phyloP scores from a whole-genome alignment of 768 basidiomycete species.

The Boletellus ananas region DNA sequence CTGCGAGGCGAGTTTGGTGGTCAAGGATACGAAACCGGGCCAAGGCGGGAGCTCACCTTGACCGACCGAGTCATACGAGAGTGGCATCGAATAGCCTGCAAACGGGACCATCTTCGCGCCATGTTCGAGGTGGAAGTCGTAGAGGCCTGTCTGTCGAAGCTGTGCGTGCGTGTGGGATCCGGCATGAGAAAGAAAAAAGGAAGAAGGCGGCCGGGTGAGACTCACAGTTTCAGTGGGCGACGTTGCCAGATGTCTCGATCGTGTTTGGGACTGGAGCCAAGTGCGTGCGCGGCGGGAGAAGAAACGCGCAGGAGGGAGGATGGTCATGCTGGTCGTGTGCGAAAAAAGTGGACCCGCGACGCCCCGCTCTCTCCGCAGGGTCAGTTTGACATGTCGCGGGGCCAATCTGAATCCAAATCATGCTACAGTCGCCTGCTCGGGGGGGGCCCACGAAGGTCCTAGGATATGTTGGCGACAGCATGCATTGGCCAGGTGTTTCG shows the following conservation, averaged over 20 bases:
- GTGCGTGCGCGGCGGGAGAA: neutral
- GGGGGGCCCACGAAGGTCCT: neutral
- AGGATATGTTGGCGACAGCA: neutral
- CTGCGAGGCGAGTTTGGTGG: slow-evolving; percentile 37
- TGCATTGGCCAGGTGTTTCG: too few relatives aligned
- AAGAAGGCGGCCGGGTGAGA: neutral
- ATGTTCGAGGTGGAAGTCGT: slow-evolving; percentile 82
- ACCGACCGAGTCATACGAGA: slow-evolving; percentile 77
- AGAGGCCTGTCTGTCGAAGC: slow-evolving; percentile 68
- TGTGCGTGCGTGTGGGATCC: slow-evolving; percentile 15
- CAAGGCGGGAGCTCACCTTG: slow-evolving; percentile 49
- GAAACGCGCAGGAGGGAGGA: slow-evolving; percentile 2
- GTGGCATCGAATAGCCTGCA: slow-evolving; percentile 93
- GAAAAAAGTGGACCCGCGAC: neutral
- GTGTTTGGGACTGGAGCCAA: neutral
- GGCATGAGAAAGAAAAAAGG: neutral
- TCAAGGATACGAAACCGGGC: slow-evolving; percentile 10
- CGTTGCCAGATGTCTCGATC: slow-evolving; percentile 17
- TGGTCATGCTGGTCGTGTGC: neutral
- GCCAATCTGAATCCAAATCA: neutral
- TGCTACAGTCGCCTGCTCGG: neutral
- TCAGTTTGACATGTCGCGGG: neutral
- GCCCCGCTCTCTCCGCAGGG: neutral
- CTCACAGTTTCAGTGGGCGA: slow-evolving; percentile 19
- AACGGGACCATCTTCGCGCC: slow-evolving; percentile 95